Evolutionary conservation across 2,329 filamentous ascomycete genomes (phyloP).

Genomic region (Pyricularia pennisetigena): DNA sequence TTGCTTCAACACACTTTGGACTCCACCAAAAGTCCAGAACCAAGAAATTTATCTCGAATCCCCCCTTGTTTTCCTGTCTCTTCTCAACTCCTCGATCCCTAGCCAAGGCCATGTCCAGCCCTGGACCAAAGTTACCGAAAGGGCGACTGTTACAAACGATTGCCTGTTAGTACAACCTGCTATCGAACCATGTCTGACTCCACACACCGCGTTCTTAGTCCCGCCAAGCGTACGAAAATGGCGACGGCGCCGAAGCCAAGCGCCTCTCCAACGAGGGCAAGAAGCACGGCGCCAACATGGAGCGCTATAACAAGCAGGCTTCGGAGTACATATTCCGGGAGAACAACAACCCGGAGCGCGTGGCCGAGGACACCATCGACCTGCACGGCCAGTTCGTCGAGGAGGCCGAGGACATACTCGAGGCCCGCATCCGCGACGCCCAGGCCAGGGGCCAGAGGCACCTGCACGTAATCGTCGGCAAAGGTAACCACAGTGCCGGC

Average conservation of each 20-base stretch:
- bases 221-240: conserved; percentile 69
- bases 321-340: conserved; percentile 92
- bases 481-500: conserved; percentile 75
- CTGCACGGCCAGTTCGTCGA: conserved; percentile 91
- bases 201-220: conserved; percentile 31
- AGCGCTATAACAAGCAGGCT: conserved; percentile 82
- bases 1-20: background rate
- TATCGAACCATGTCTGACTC: background rate
- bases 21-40: background rate
- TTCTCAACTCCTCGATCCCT: background rate
- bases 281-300: conserved; percentile 71
- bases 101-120: background rate
- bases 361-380: conserved; percentile 77
- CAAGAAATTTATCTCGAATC: background rate
- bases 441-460: conserved; percentile 65
- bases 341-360: conserved; percentile 73
- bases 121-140: background rate
- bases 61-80: background rate
- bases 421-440: conserved; percentile 74
- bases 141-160: background rate
- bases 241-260: conserved; percentile 79
- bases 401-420: conserved; percentile 85
- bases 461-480: conserved; percentile 91
- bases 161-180: background rate
- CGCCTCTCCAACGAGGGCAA: conserved; percentile 79